Conservation (phyloP, 2,329 filamentous ascomycete species). For the Emergomyces africanus region DNA sequence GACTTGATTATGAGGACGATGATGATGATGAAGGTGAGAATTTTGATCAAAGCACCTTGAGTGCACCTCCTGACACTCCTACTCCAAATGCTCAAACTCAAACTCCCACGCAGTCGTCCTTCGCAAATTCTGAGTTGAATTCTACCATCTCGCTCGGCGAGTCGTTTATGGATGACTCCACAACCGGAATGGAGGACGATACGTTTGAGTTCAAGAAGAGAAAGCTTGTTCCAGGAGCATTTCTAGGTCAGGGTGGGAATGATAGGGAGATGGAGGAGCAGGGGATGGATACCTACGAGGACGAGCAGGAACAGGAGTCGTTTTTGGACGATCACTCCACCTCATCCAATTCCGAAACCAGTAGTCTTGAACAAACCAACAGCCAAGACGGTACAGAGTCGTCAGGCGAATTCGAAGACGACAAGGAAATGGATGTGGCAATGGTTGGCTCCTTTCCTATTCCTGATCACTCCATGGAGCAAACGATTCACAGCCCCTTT, state of each 20-base stretch:
- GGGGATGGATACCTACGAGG: slow-evolving; percentile 30
- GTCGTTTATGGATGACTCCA: slow-evolving; percentile 25
- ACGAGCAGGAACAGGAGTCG: slow-evolving; percentile 47
- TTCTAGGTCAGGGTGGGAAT: slow-evolving; percentile 51
- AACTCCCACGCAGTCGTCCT: slow-evolving; percentile 14
- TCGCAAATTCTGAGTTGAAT: slow-evolving; percentile 24
- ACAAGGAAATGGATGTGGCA: slow-evolving; percentile 55
- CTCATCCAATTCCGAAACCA: slow-evolving; percentile 54
- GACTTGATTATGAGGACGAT: slow-evolving; percentile 64
- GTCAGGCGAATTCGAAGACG: slow-evolving; percentile 49
- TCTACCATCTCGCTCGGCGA: slow-evolving; percentile 30
- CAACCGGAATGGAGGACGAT: slow-evolving; percentile 37
- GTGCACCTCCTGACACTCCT: slow-evolving; percentile 36
- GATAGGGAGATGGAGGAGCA: slow-evolving; percentile 33
- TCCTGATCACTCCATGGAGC: slow-evolving; percentile 67
- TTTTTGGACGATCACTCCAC: slow-evolving; percentile 90
- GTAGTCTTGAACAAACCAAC: slow-evolving; percentile 6
- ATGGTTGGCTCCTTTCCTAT: slow-evolving; percentile 67
- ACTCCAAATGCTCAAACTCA: slow-evolving; percentile 28
- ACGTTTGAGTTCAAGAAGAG: slow-evolving; percentile 45
- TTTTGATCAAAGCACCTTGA: slow-evolving; percentile 39
- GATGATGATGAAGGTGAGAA: slow-evolving; percentile 42
- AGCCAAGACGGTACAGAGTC: slow-evolving; percentile 31
- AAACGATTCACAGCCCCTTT: slow-evolving; percentile 37
- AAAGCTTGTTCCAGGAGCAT: slow-evolving; percentile 61